Conservation (phyloP, 768 basidiomycete genomes). For the Termitomyces sp. region DNA sequence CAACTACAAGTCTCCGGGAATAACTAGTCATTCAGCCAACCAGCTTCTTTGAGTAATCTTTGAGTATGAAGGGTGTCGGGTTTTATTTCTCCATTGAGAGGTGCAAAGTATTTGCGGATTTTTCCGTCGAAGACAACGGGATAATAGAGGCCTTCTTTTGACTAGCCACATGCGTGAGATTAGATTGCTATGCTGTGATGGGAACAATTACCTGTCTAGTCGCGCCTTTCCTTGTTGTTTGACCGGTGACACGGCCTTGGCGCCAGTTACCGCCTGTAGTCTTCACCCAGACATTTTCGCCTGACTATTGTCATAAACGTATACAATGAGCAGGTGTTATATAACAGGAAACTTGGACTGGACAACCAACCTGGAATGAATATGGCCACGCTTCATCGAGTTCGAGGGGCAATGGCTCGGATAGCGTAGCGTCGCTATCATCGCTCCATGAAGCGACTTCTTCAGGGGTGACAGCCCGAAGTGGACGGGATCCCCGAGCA, state of each 20-base stretch:
- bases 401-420: conserved; percentile 27
- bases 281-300: conserved; percentile 48
- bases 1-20: background rate
- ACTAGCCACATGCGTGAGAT: background rate
- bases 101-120: conserved; percentile 56
- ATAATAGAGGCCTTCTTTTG: conserved; percentile 50
- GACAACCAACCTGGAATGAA: conserved; percentile 39
- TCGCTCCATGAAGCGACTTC: conserved; percentile 31
- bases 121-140: conserved; percentile 43
- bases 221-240: conserved; percentile 34
- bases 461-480: conserved; percentile 27
- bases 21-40: conserved; percentile 31
- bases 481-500: conserved; percentile 7
- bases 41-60: conserved; percentile 40
- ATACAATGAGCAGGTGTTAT: background rate
- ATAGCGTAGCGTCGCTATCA: conserved; percentile 26
- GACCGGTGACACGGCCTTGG: conserved; percentile 40
- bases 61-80: conserved; percentile 45
- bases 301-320: conserved; percentile 8
- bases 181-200: background rate
- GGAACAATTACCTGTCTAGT: conserved; percentile 37
- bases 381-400: conserved; percentile 49
- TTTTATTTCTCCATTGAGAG: conserved; percentile 63
- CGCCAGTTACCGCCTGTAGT: conserved; percentile 47
- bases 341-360: background rate